Base-by-base conservation (phyloP, 768 basidiomycete genomes). In the Mycena rosella region DNA sequence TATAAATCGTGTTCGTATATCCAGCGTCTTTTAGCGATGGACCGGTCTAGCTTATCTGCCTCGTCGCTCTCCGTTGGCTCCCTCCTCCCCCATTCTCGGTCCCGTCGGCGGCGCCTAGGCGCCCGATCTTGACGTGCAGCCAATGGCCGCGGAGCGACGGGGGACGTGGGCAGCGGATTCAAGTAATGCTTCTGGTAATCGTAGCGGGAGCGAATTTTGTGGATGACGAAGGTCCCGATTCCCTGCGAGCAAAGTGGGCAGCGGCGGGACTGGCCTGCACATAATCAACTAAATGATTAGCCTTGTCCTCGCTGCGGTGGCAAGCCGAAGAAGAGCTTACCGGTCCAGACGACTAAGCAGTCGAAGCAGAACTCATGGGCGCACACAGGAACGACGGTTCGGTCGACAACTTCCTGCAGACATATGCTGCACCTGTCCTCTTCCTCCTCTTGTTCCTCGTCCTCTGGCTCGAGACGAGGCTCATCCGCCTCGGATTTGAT, bases 351-450 rank as follows among this genome's bases (percentile, higher is more conserved):
- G 52, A 92, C 81, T 26, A 98, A 84, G 76, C 96, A 98, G 62
- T 94, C 93, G 71, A 97, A 97, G 74, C 96, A 98, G 74, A 96
- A 96, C 74, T 94, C 92, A 82, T 98, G 96, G 2, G 94, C 92
- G 78, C 96, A 98, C 10, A 83, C 85, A 1, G 95, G 94, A 27
- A 97, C 83, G 42, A 96, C 85, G 0, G 96, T 92, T 49, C 92
- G 83, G 80, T 98, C 95, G 17, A 85, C 81, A 57, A 96, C 82
- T 14, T 81, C 67, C 73, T 96, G 94, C 26, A 98, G 82, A 73
- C 96, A 98, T 36, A 98, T 97, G 65, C 91, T 89, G 75, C 96
- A 98, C 72, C 89, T 83, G 26, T 91, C 88, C 49, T 85, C 86
- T 7, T 84, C 82, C 0, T 80, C 76, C 1, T 63, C 64, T 26